Evolutionary conservation across 2,329 filamentous ascomycete genomes (phyloP).

Genomic region (Rhynchosporium agropyri): DNA sequence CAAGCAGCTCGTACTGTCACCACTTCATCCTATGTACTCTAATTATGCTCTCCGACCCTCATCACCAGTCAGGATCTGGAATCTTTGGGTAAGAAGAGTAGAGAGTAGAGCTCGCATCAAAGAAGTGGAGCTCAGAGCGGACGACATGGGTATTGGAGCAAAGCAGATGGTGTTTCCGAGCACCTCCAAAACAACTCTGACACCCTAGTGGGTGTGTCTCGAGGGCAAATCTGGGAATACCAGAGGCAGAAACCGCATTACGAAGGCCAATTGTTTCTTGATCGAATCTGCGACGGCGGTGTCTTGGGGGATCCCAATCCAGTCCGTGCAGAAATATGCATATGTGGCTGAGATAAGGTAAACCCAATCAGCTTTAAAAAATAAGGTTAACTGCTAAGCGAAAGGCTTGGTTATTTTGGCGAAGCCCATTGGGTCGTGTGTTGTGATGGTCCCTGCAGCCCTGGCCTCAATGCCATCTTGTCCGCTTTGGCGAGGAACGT

Average conservation of each 20-base stretch:
- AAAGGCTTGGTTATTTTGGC: background rate
- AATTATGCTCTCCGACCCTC: no score
- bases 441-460: background rate
- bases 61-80: background rate
- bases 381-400: conserved; percentile 12
- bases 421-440: background rate
- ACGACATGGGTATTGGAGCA: background rate
- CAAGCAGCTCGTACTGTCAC: no score
- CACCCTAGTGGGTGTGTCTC: background rate
- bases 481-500: background rate
- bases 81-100: background rate
- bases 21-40: no score
- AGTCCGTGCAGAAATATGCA: background rate
- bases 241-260: background rate
- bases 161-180: conserved; percentile 6
- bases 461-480: background rate
- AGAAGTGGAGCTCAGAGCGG: background rate
- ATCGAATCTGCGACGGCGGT: background rate
- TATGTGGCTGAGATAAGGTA: background rate
- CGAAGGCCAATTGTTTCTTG: background rate
- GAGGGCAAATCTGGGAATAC: background rate
- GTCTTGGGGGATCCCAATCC: background rate
- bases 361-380: background rate
- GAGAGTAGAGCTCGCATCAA: background rate
- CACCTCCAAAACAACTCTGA: background rate